A percentile compares a stretch with the other conserved stretches of the same genome.
Conservation (phyloP, 805 yeast species). For the Teunomyces kruisii region DNA sequence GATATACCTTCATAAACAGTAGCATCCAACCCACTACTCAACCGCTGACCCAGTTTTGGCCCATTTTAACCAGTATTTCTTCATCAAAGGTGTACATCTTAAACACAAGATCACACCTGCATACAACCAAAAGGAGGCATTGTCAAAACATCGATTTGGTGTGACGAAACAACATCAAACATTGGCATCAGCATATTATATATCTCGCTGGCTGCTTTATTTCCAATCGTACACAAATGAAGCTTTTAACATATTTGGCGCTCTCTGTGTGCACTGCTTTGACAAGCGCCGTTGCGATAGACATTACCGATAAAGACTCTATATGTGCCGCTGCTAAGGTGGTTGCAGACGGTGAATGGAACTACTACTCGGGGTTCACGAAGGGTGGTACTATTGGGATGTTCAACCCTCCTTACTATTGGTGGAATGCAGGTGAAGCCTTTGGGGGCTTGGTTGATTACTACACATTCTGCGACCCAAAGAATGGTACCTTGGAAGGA, state of each 20-base stretch:
- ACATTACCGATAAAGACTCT: conserved; percentile 34
- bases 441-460: conserved; percentile 48
- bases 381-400: conserved; percentile 49
- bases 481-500: conserved; percentile 29
- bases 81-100: too few species aligned
- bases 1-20: too few species aligned
- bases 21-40: too few species aligned
- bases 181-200: not conserved
- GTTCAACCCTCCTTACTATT: conserved; percentile 46
- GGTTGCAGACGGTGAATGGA: conserved; percentile 40
- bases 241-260: not conserved
- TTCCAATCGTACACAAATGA: not conserved
- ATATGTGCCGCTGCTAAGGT: conserved; percentile 41
- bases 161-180: conserved; percentile 1
- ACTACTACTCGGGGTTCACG: conserved; percentile 43
- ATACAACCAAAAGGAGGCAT: conserved; percentile 4
- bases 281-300: conserved; percentile 35
- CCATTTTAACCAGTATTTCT: too few species aligned
- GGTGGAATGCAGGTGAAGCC: conserved; percentile 56
- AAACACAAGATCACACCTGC: too few species aligned
- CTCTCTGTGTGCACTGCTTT: not conserved
- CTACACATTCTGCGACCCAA: conserved; percentile 36
- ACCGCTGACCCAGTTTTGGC: too few species aligned
- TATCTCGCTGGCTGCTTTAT: not conserved
- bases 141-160: conserved; percentile 5